Base-by-base conservation (phyloP, 2,329 filamentous ascomycete genomes). In the Penicillium hordei region DNA sequence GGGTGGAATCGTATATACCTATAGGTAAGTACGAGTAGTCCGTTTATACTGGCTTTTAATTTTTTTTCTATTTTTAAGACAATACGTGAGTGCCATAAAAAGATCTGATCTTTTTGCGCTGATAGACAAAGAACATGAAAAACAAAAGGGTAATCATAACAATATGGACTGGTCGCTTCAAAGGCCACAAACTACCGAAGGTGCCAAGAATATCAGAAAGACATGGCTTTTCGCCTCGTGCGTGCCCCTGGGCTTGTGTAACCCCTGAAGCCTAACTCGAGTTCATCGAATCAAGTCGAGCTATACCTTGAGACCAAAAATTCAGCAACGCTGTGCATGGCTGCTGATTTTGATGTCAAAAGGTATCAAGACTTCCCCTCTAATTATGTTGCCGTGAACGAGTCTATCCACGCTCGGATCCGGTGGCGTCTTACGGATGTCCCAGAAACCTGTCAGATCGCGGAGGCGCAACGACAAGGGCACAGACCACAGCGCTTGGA, bases 401-500 rank as follows among this genome's bases (percentile, higher is more conserved):
- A 58, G 58, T 55, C 56, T 61, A 48, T 64, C 62, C 62, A 59
- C 52, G 55, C 52, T 55, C 23, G 54, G 49, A 36, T 60, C 44
- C 43, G 34, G 60, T 66, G 66, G 65, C 60, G 68, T 67, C 65
- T 70, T 64, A 65, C 63, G 62, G 60, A 64, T 68, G 63, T 66
- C 65, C 55, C 52, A 68, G 51, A 61, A 67, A 63, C 64, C 62
- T 69, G 65, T 70, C 65, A 67, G 57, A 61, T 58, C 36, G 44
- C 48, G 39, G 50, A 62, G 57, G 59, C 59, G 53, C 42, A 56
- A 49, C 48, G 53, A 57, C 56, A 56, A 59, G 50, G 53, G 58
- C 54, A 59, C 60, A 65, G 58, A 50, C 58, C 60, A 61, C 65
- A 64, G 62, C 57, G 62, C 64, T 55, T 54, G 55, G 49, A 65